Base-by-base conservation (phyloP, 495 filamentous ascomycete species). In the Xylaria scruposa region DNA sequence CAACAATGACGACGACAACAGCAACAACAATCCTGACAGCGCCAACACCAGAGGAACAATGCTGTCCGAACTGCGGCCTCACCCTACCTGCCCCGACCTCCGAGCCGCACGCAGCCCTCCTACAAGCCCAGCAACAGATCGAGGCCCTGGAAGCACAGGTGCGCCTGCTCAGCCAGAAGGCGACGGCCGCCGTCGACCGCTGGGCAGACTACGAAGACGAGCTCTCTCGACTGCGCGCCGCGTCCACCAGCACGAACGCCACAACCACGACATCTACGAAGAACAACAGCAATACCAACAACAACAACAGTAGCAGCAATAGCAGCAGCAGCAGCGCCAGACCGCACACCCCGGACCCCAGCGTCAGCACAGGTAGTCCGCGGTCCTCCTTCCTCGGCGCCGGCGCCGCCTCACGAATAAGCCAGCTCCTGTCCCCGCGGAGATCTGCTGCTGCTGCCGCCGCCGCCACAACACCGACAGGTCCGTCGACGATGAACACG, bases 171-270 rank as follows among this genome's bases (percentile, higher is more conserved):
- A 97, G 90, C 70, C 84, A 89, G 66, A 97, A 95, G 80, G 93
- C 93, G 47, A 87, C 90, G 0, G 87, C 90, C 42, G 92, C 94
- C 75, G 89, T 86, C 70, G 90, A 94, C 83, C 92, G 93, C 84
- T 90, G 94, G 81, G 92, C 94, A 77, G 93, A 97, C 83, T 97
- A 97, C 87, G 96, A 99, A 87, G 93, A 97, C 79, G 93, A 97
- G 81, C 82, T 97, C 9, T 87, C 87, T 70, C 86, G 86, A 42
- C 86, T 94, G 65, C 90, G 90, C 74, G 78, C 87, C 72, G 64
- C 75, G 70, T 51, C 73, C 65, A 58, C 74, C 61, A 47, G 76
- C 70, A 54, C 74, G 67, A 49, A 75, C 76, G 38, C 81, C 58
- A 80, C 84, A 44, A 60, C 77, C 71, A 78, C 79, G 38, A 79